Evolutionary conservation across 257 asterid species (phyloP).

Genomic region (Verbascum thapsus): DNA sequence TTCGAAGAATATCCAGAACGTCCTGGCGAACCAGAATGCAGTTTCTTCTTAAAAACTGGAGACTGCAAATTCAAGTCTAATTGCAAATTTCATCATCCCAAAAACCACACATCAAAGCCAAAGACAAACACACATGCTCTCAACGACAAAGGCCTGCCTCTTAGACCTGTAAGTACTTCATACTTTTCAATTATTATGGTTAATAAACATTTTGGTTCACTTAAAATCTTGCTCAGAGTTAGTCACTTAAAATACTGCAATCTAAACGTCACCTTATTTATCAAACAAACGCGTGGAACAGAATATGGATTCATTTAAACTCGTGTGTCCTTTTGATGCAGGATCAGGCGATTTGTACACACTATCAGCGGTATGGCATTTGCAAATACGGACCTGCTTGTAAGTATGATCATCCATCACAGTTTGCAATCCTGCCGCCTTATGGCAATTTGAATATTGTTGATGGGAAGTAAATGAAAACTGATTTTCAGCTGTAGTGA

Average conservation of each 20-base stretch:
- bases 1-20: conserved; percentile 83
- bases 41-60: conserved; percentile 79
- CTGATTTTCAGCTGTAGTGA: conserved; percentile 29
- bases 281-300: too few species aligned
- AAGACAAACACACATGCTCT: conserved; percentile 45
- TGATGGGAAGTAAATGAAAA: conserved; percentile 50
- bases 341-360: conserved; percentile 83
- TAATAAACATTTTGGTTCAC: too few species aligned
- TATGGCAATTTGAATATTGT: conserved; percentile 38
- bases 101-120: conserved; percentile 44
- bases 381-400: conserved; percentile 96
- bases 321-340: conserved; percentile 31
- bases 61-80: conserved; percentile 80
- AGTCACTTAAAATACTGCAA: too few species aligned
- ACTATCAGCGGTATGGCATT: conserved; percentile 77
- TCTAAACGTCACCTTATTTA: too few species aligned
- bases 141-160: conserved; percentile 91
- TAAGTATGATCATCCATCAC: conserved; percentile 78
- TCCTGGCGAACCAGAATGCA: conserved; percentile 92
- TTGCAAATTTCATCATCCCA: conserved; percentile 96
- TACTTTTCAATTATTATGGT: too few species aligned
- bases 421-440: conserved; percentile 37
- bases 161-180: conserved; percentile 82
- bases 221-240: too few species aligned
- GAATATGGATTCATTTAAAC: neutral